These are phyloP conservation scores for Oryza glaberrima DNA, from an alignment of 176 grass and related monocot genomes.

Conservation along the genomic window DNA sequence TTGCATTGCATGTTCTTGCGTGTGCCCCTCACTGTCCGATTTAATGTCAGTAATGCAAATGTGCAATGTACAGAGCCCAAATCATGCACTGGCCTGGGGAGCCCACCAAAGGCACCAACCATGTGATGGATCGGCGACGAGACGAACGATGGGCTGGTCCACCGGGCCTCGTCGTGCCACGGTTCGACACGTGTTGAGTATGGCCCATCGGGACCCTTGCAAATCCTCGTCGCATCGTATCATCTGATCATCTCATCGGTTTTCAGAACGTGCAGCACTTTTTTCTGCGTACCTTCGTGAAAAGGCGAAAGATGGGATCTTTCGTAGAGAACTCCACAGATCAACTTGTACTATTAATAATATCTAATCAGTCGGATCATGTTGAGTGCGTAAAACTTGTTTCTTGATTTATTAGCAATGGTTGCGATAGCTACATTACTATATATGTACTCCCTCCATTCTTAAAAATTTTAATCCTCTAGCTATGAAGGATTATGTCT, in stretches of 20 bases:
- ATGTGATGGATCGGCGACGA: conserved; percentile 8
- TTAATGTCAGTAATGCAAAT: neutral
- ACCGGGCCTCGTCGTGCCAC: conserved; percentile 1
- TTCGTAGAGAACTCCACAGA: too few relatives aligned
- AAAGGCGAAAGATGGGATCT: neutral
- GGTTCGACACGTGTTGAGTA: neutral
- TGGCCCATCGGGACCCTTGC: neutral
- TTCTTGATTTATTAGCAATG: too few relatives aligned
- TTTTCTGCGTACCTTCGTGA: neutral
- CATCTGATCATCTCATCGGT: neutral
- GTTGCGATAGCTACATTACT: too few relatives aligned
- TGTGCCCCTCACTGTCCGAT: neutral
- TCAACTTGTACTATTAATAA: too few relatives aligned
- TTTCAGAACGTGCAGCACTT: neutral
- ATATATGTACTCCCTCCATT: too few relatives aligned
- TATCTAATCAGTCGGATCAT: too few relatives aligned
- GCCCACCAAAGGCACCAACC: neutral
- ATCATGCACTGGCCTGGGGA: conserved; percentile 19
- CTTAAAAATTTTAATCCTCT: too few relatives aligned
- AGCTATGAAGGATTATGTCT: too few relatives aligned
- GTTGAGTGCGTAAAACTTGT: too few relatives aligned
- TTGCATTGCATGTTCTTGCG: neutral
- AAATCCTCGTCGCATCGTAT: neutral
- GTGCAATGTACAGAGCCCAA: conserved; percentile 20
- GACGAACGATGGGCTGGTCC: neutral